Conservation (phyloP, 2,329 filamentous ascomycete species). For the Talaromyces marneffei region DNA sequence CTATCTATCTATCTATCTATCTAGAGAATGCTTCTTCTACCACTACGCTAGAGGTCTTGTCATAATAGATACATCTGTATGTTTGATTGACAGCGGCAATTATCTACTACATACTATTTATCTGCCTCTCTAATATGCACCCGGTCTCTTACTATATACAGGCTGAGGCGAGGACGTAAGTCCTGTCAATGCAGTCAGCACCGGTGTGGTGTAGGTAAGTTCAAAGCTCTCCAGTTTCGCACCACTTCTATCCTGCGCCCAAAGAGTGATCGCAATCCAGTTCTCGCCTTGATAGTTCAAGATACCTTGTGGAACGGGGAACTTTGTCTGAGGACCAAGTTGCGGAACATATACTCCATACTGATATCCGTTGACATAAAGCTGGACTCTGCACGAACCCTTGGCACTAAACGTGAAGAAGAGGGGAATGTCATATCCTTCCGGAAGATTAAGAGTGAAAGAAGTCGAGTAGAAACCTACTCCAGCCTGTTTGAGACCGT, state of each 20-base stretch:
- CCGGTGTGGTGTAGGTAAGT: slow-evolving; percentile 45
- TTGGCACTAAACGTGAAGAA: slow-evolving; percentile 47
- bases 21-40: neutral
- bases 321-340: slow-evolving; percentile 66
- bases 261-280: slow-evolving; percentile 62
- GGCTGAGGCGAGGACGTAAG: slow-evolving; percentile 45
- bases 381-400: slow-evolving; percentile 56
- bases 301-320: slow-evolving; percentile 68
- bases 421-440: slow-evolving; percentile 52
- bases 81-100: neutral
- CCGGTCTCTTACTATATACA: slow-evolving; percentile 42
- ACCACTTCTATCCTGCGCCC: slow-evolving; percentile 56
- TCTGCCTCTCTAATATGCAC: slow-evolving; percentile 43
- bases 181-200: slow-evolving; percentile 46
- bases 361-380: slow-evolving; percentile 73
- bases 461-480: slow-evolving; percentile 49
- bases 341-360: slow-evolving; percentile 64
- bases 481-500: slow-evolving; percentile 42
- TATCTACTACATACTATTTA: neutral
- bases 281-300: slow-evolving; percentile 66
- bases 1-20: too few relatives aligned
- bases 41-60: neutral
- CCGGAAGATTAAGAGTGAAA: slow-evolving; percentile 48
- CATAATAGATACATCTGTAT: neutral
- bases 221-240: slow-evolving; percentile 53